Conservation (phyloP, 768 basidiomycete genomes). For the Zangia roseola region DNA sequence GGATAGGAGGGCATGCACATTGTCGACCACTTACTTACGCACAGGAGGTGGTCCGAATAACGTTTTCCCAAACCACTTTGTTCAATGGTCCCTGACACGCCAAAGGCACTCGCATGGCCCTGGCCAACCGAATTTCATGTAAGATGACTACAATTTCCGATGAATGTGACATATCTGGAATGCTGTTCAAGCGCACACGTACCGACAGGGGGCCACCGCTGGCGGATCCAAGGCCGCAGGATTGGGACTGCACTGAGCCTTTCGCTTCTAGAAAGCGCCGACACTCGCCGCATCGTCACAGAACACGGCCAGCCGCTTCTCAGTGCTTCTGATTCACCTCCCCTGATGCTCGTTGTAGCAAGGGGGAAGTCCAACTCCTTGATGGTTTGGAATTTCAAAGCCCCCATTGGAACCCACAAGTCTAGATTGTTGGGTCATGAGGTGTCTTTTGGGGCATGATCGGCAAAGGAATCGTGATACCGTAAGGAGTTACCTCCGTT, state of each 20-base stretch:
- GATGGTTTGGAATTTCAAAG: constrained; percentile 25
- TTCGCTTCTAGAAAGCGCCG: constrained; percentile 16
- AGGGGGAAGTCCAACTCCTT: constrained; percentile 16
- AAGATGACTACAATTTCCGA: constrained; percentile 23
- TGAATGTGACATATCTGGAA: constrained; percentile 3
- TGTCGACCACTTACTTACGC: constrained; percentile 11
- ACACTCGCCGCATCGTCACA: constrained; percentile 14
- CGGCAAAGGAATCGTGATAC: constrained; percentile 14
- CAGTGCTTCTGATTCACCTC: constrained; percentile 25
- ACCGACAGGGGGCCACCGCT: constrained; percentile 19
- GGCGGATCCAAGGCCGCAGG: constrained; percentile 22
- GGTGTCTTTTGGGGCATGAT: constrained; percentile 10
- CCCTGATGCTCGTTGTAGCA: constrained; percentile 30
- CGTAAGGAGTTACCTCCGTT: constrained; percentile 17
- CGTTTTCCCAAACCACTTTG: constrained; percentile 7
- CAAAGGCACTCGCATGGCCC: constrained; percentile 19
- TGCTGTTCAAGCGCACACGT: constrained; percentile 11
- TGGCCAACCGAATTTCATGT: constrained; percentile 22
- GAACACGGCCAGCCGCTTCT: constrained; percentile 16
- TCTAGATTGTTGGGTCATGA: constrained; percentile 16
- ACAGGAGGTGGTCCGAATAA: constrained; percentile 7
- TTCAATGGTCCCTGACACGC: constrained; percentile 8
- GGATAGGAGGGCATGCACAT: not conserved
- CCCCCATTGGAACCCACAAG: constrained; percentile 16
- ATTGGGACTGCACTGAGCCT: not conserved